Evolutionary conservation across 257 asterid species (phyloP).

Genomic region (Craterostigma plantagineum): DNA sequence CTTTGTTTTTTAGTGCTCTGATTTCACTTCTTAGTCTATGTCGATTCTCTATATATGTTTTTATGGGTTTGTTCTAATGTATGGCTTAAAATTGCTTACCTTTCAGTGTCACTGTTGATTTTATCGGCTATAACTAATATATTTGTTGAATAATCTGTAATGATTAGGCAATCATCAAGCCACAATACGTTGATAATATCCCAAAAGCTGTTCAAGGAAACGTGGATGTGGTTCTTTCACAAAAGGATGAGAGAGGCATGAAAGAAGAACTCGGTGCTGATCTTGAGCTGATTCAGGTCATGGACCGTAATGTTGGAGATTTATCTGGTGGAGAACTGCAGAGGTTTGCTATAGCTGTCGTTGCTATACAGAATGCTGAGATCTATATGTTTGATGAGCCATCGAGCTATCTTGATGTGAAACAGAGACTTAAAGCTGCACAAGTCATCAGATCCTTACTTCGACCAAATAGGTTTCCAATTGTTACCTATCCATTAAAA

Average conservation of each 20-base stretch:
- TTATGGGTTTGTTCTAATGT: too few relatives aligned
- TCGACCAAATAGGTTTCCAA: constrained; percentile 56
- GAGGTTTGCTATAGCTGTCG: constrained; percentile 96
- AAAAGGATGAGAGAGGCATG: constrained; percentile 83
- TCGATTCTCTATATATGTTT: not conserved
- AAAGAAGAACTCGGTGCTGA: constrained; percentile 55
- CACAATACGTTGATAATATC: constrained; percentile 97
- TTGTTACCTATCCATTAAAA: constrained; percentile 3
- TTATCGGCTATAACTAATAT: too few relatives aligned
- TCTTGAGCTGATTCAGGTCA: constrained; percentile 82
- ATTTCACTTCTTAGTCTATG: not conserved
- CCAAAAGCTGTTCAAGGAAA: constrained; percentile 99
- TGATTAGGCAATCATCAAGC: constrained; percentile 81
- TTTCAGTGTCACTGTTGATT: too few relatives aligned
- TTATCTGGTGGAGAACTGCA: constrained; percentile 99
- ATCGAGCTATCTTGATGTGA: constrained; percentile 97
- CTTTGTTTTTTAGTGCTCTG: constrained; percentile 1
- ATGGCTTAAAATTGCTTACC: too few relatives aligned
- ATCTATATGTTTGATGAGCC: constrained; percentile 99
- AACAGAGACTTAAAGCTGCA: constrained; percentile 98
- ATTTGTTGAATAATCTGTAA: too few relatives aligned
- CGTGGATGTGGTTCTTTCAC: constrained; percentile 90
- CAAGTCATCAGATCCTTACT: constrained; percentile 90
- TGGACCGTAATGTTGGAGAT: constrained; percentile 96
- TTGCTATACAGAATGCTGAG: constrained; percentile 87